Base-by-base conservation (phyloP, 1,284 basidiomycete species). In the Phylloboletellus chloephorus region DNA sequence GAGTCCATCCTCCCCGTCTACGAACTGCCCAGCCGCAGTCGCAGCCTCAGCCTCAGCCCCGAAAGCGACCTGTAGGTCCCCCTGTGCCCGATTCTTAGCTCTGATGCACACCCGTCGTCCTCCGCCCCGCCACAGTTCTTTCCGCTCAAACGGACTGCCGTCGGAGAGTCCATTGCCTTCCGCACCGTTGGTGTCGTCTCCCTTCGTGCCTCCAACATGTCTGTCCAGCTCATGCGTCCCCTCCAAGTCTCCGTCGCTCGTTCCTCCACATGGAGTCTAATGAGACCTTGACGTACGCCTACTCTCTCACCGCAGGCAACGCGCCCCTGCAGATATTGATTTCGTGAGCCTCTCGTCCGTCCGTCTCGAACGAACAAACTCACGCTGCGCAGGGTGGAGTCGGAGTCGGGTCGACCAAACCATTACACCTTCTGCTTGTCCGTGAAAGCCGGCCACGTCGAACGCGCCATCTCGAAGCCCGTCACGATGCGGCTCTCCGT, bases 401-500 rank as follows among this genome's bases (percentile, higher is more conserved):
- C 74, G 16, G 57, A 59, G 31, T 53, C 64, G 22, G 72, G 70
- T 6, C 61, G 59, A 47, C 64, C 68, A 32, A 56, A 58, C 32
- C 52, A 71, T 47, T 76, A 72, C 52, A 66, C 61, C 6, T 73
- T 81, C 39, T 67, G 67, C 13, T 57, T 81, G 4, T 70, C 73
- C n/a, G 56, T 78, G 48, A 72, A 71, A 57, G 59, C 67, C 19
- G 72, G 74, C 45, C 66, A 69, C 9, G 64, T 79, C 32, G 75
- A 79, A 57, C 66, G 78, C 6, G 60, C 66, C 10, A 41, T 81
- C 12, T 65, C 69, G 34, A 67, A 71, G 21, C 69, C 77, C 1
- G 51, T 69, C 11, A 56, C 61, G 15, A 57, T 76, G 43, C 66
- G 55, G 23, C 60, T 81, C 15, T 59, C 63, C 16, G 58, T 78